Base-by-base conservation (phyloP, 345 rosid species). In the Bruguiera parviflora region DNA sequence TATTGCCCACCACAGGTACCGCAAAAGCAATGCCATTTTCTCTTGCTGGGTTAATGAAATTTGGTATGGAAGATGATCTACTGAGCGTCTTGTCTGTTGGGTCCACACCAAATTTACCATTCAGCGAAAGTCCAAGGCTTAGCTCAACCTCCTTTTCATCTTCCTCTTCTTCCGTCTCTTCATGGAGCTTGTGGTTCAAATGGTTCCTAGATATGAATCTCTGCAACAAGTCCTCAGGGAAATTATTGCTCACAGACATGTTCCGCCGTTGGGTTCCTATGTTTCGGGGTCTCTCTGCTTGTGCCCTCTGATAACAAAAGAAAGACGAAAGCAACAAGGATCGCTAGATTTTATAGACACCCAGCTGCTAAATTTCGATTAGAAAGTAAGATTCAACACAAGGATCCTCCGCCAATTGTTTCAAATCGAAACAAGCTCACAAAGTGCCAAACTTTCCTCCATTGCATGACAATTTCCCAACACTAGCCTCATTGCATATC, bases 91-190 rank as follows among this genome's bases (percentile, higher is more conserved):
- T 83, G 49, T 85, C 80, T 29, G 73, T 79, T 33, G 89, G 92
- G 82, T 92, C 90, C 9, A 89, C 88, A 32, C 98, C 96, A 63
- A 92, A 92, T 49, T 85, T 84, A 39, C 98, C 98, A 66, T 89
- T 89, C 60, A 87, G 70, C 29, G 96, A 92, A 5, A 88, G 85
- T 32, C 98, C 93, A 62, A 90, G 78, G 72, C 86, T 88, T 13
- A 92, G 77, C 90, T 90, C 95, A 49, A 87, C 65, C 63, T 85
- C 91, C 25, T 82, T 78, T 64, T 43, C 53, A 61, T 56, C 86
- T 37, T 68, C 49, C 19, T 11, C 49, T 58, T 77, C 77, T 63
- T 70, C 73, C 22, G 53, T 6, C 20, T 60, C 67, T 51, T 71
- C 69, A 35, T 29, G 46, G 15, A 53, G 52, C 27, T 47, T 72